Base-by-base conservation (phyloP, 495 filamentous ascomycete genomes). In the Penicillium roqueforti region DNA sequence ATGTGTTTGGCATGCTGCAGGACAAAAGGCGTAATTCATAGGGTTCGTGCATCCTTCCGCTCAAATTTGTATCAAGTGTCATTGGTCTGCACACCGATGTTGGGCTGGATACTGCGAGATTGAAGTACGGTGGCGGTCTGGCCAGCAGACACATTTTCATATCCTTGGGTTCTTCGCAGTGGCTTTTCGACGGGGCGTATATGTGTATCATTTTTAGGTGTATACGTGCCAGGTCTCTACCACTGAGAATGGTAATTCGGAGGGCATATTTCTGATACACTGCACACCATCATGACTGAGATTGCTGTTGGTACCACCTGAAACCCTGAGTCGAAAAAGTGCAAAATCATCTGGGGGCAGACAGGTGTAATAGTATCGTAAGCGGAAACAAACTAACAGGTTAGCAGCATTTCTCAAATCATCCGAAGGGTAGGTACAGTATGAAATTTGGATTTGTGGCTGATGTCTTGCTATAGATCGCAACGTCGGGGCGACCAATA, bases 401-500 rank as follows among this genome's bases (percentile, higher is more conserved):
- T 31, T 31, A 4, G 9, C 28, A 31, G 2, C 9, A 13, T 31
- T 0, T 9, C 11, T 10, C 3, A 13, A 13, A 13, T 4, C 9
- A 31, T 4, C 28, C 9, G 28, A 31, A 31, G 28, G 9, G 28
- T 13, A 31, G 9, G 28, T 13, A 31, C 28, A 31, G 60, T 9
- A 29, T 32, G 25, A 65, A 54, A 6, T 39, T 41, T 5, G 54
- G 34, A 26, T 61, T 41, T 4, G 61, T 63, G 23, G 56, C 52
- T 3, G 61, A 66, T 34, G 61, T 47, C 54, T 65, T 56, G 23
- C 55, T 58, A 16, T 62, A 78, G 46, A 80, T 68, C 0, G 63
- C 75, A 38, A 81, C 37, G 56, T 80, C 76, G 6, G 70, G 56
- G 50, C 66, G 71, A 5, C 74, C 69, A 14, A 71, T 61, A 54